These are phyloP conservation scores for Knufia fluminis DNA, from an alignment of 2,329 filamentous ascomycete species.

Conservation along the genomic window DNA sequence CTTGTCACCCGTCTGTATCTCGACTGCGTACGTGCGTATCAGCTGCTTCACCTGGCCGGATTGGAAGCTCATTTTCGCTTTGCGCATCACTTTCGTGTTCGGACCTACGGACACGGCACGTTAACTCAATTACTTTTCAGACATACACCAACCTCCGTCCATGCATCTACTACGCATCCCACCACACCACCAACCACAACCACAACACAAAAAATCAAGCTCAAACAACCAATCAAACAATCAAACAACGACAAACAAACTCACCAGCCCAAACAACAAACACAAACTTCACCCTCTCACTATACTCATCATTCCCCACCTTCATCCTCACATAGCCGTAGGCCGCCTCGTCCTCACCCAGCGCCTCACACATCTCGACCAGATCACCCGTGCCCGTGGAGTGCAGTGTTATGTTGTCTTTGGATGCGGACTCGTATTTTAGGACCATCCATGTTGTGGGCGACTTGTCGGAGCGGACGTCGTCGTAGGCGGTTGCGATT, in stretches of 20 bases:
- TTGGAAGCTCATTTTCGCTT: constrained; percentile 6
- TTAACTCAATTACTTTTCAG: too few species aligned
- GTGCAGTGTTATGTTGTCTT: constrained; percentile 1
- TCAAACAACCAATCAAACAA: too few species aligned
- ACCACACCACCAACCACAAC: too few species aligned
- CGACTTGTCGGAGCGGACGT: constrained; percentile 4
- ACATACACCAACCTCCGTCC: too few species aligned
- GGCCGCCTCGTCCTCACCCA: constrained; percentile 4
- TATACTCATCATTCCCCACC: constrained; percentile 6
- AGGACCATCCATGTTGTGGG: background rate
- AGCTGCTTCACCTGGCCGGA: background rate
- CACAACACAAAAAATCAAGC: too few species aligned
- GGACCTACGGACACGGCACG: background rate
- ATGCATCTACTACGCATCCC: too few species aligned
- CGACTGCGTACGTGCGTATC: constrained; percentile 2
- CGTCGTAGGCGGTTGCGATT: constrained; percentile 1
- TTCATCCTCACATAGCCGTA: constrained; percentile 2
- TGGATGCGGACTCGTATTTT: constrained; percentile 1
- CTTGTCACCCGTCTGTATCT: constrained; percentile 3
- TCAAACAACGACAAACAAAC: too few species aligned
- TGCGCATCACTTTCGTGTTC: constrained; percentile 4
- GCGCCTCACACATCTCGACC: constrained; percentile 1
- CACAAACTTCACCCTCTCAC: constrained; percentile 1
- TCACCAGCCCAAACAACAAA: constrained; percentile 8
- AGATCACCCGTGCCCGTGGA: background rate